Base-by-base conservation (phyloP, 1,284 basidiomycete species). In the Ustilago xerochloae region DNA sequence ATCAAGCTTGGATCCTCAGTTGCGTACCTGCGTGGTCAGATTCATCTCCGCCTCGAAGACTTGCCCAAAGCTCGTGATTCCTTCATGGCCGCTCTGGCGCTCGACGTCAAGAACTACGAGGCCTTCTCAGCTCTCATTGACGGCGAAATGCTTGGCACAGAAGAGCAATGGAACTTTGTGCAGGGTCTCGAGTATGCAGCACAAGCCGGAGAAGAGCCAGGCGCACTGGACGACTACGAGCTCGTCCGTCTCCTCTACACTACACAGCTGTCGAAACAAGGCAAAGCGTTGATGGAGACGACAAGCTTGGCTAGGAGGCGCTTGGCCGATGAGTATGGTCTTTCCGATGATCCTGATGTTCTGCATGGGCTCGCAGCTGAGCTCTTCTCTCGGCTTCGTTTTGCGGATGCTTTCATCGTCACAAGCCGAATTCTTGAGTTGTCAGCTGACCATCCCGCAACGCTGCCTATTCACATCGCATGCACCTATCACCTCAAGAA, bases 41-140 rank as follows among this genome's bases (percentile, higher is more conserved):
- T 99, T 16, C 95, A 98, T 89, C 89, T 97, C 28, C 94, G 97
- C 75, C 87, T 97, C 12, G 95, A 94, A 73, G 91, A 94, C 7
- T 89, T 91, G 13, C 91, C 93, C 45, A 89, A 92, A 68, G 97
- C 97, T 0, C 96, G 96, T 80, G 88, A 93, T 60, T 92, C 91
- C 71, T 97, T 98, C 82, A 91, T 98, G 89, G 94, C 97, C 77
- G 95, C 97, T 1, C 88, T 99, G 15, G 89, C 91, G 0, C 87
- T 98, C 13, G 97, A 99, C 79, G 93, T 99, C 26, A 97, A 97
- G 85, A 98, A 96, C 84, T 99, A 94, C 82, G 97, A 99, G 75
- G 92, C 94, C 1, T 99, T 97, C 80, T 90, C 92, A 57, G 92
- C 95, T 69, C 88, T 99, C 6, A 88, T 98, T 20, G 91, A 90